phyloP scores from a whole-genome alignment of 441 rosid genomes.

The Raphanus hybrid region DNA sequence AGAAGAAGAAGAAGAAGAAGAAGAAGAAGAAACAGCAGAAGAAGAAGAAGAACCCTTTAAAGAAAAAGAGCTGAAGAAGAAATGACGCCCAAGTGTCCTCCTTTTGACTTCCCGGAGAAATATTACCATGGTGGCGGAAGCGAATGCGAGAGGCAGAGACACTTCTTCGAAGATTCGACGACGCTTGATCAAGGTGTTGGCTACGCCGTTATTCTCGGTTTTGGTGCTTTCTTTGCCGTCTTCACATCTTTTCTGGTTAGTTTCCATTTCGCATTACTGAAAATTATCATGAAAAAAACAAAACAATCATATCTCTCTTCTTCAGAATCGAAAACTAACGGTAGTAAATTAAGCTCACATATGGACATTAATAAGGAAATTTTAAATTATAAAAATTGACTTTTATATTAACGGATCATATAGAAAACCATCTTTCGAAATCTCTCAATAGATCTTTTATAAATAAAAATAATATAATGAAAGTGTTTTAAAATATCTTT shows the following conservation, averaged over 20 bases:
- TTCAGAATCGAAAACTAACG: background rate
- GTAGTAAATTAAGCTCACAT: background rate
- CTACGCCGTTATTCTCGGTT: constrained; percentile 83
- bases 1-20: constrained; percentile 11
- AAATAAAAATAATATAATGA: background rate
- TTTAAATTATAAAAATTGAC: background rate
- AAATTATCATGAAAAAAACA: background rate
- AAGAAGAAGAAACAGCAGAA: background rate
- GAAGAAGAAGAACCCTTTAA: background rate
- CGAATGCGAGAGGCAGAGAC: constrained; percentile 66
- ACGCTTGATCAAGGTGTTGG: constrained; percentile 85
- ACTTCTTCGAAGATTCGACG: constrained; percentile 73
- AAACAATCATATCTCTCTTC: background rate
- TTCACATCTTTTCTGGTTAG: constrained; percentile 89
- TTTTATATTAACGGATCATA: background rate
- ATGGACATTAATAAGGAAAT: constrained; percentile 1
- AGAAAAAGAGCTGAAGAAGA: constrained; percentile 2
- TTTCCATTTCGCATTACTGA: constrained; percentile 3
- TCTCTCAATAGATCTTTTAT: background rate
- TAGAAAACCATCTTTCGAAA: background rate
- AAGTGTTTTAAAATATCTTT: background rate
- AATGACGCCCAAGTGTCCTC: constrained; percentile 76
- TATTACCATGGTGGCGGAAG: constrained; percentile 51
- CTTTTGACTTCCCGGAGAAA: constrained; percentile 68
- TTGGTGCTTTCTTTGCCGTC: constrained; percentile 90